phyloP scores from a whole-genome alignment of 768 basidiomycete species.

The Suillus occidentalis region DNA sequence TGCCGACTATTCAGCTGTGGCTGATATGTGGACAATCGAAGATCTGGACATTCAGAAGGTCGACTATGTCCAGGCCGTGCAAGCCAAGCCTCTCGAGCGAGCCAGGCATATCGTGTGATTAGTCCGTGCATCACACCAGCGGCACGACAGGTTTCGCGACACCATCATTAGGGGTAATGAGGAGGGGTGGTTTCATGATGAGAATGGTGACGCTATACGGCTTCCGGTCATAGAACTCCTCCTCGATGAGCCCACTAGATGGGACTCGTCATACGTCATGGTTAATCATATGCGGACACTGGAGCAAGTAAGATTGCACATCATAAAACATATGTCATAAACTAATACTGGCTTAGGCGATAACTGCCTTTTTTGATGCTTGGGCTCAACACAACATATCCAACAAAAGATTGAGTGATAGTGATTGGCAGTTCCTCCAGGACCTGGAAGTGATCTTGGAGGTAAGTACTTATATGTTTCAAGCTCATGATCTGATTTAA shows the following conservation, averaged over 20 bases:
- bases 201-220: too few relatives aligned
- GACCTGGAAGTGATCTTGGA: too few relatives aligned
- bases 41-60: background rate
- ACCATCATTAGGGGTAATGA: background rate
- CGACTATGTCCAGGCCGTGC: background rate
- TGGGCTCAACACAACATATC: background rate
- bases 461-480: too few relatives aligned
- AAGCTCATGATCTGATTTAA: background rate
- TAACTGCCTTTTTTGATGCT: conserved; percentile 2
- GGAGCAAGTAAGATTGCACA: too few relatives aligned
- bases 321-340: background rate
- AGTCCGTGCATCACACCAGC: background rate
- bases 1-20: background rate
- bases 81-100: conserved; percentile 1
- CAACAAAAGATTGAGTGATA: background rate
- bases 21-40: conserved; percentile 2
- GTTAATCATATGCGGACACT: too few relatives aligned
- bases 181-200: too few relatives aligned
- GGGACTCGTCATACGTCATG: too few relatives aligned
- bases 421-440: conserved; percentile 2
- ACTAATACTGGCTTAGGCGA: background rate
- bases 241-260: too few relatives aligned
- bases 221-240: too few relatives aligned
- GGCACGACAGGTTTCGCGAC: background rate
- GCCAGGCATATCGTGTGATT: background rate